Base-by-base conservation (phyloP, 2,329 filamentous ascomycete species). In the Didymella keratinophila region DNA sequence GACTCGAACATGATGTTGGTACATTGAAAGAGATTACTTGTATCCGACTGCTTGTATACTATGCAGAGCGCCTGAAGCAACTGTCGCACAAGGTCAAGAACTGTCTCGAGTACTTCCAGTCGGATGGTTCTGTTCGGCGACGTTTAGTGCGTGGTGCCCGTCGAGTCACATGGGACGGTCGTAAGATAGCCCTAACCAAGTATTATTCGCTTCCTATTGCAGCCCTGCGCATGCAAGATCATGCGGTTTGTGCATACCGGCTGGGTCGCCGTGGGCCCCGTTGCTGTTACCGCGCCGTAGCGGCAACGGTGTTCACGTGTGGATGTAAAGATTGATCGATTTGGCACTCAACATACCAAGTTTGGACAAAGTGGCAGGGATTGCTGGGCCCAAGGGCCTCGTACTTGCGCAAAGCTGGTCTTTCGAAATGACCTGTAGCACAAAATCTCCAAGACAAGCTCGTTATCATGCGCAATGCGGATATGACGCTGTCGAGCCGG, bases 181-280 rank as follows among this genome's bases (percentile, higher is more conserved):
- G 18, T 16, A 50, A 27, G 36, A 20, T 11, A n/a, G 4, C 1
- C 2, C 23, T 4, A 44, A 18, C 25, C 32, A 27, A 25, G 12
- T n/a, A 6, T 36, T 18, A 6, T 8, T n/a, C 30, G 12, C 18
- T 41, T 41, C 28, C 28, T 32, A 2, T 45, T 50, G 16, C n/a
- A 23, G 52, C 28, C 3, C 6, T 39, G 28, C 9, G 49, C 34
- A 52, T 57, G 37, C 23, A 11, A 43, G 46, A 45, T 32, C 30
- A 43, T 45, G 49, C 55, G 30, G 47, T 23, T 52, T 37, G 23
- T 39, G 30, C 48, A 44, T 20, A 41, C 21, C 18, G 28, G 16
- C 49, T 16, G 16, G 49, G 49, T 28, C 23, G 44, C 55, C 55
- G 49, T 45, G 44, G 55, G 23, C 55, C 55, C 55, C 18, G 23